Base-by-base conservation (phyloP, 2,329 filamentous ascomycete species). In the Zasmidium cellare region DNA sequence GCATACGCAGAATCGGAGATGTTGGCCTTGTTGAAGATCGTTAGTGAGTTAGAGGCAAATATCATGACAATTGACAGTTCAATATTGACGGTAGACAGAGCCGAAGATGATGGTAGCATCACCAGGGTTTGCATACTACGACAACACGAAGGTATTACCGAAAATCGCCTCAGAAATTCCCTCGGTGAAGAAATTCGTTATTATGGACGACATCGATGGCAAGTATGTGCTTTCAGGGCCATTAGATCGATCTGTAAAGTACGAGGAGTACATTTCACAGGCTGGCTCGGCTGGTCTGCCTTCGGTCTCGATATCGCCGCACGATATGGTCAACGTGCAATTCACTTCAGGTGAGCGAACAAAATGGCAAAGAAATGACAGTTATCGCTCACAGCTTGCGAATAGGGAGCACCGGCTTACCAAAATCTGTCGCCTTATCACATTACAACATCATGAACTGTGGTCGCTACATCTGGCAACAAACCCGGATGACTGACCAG, bases 1-100 rank as follows among this genome's bases (percentile, higher is more conserved):
- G 90, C 87, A 0, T 90, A 90, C 68, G 90, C 87, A 1, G 80
- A 86, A 3, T 83, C 82, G 1, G 88, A 90, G 74, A 84, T 87
- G 46, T 79, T 84, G 71, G 87, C 88, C 68, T 86, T 85, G n/a
- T 72, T 90, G 24, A 80, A 82, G 55, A 87, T 88, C 65, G 84
- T 86, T 18, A 81, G 84, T 86, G 74, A 62, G 75, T 70, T 46
- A 28, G 25, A 7, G 12, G 14, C 19, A 12, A 6, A 53, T 24
- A 28, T 2, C 12, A 49, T 12, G 14, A 16, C n/a, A n/a, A 12
- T 3, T 19, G 9, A 18, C 19, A n/a, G 25, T 28, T 6, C 9
- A 12, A 23, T 53, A 20, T 51, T 62, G 23, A 61, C 44, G 38
- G 11, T 9, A 19, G n/a, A 46, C 58, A 85, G 86, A 83, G 55